Percentiles rank a stretch among this genome's conserved stretches.
These are phyloP conservation scores for Trypanosomatidae sp. DNA, from an alignment of 208 protist genomes.

Conservation along the genomic window DNA sequence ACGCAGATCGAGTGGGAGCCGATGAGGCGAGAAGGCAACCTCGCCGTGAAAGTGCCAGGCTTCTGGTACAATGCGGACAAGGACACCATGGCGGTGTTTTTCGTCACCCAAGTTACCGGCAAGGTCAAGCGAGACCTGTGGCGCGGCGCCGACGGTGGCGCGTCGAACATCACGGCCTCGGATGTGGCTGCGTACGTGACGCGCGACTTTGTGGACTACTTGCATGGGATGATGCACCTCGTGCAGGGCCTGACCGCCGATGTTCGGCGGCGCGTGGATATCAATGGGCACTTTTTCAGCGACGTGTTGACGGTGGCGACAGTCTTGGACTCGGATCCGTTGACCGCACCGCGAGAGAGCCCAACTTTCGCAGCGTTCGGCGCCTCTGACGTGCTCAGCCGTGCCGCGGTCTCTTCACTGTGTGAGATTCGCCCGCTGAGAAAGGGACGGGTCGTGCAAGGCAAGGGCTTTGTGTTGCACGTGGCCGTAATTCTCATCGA, in stretches of 20 bases:
- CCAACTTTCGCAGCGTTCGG: too few relatives aligned
- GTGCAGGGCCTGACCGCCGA: conserved; percentile 8
- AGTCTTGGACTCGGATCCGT: background rate
- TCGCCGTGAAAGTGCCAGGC: conserved; percentile 47
- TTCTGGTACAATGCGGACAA: conserved; percentile 59
- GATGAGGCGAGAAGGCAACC: conserved; percentile 57
- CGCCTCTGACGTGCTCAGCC: background rate
- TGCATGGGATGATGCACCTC: conserved; percentile 30
- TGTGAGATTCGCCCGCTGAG: conserved; percentile 2
- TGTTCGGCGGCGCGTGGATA: conserved; percentile 3
- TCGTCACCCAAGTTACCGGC: conserved; percentile 43
- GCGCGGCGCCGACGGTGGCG: conserved; percentile 55
- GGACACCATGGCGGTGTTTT: conserved; percentile 62
- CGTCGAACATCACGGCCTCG: conserved; percentile 52
- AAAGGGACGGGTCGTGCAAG: conserved; percentile 54
- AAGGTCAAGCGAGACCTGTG: conserved; percentile 54
- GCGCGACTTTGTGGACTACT: conserved; percentile 77
- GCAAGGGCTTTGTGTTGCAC: conserved; percentile 40
- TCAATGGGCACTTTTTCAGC: background rate
- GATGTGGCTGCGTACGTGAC: conserved; percentile 54
- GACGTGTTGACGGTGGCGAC: background rate
- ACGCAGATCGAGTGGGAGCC: conserved; percentile 86
- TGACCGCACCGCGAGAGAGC: background rate
- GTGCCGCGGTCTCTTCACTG: background rate
- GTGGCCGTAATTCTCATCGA: conserved; percentile 53